Evolutionary conservation across 176 grass and related monocot genomes (phyloP), one percentile per base, ranked within the genome.

Genomic region (Aegilops longissima): DNA sequence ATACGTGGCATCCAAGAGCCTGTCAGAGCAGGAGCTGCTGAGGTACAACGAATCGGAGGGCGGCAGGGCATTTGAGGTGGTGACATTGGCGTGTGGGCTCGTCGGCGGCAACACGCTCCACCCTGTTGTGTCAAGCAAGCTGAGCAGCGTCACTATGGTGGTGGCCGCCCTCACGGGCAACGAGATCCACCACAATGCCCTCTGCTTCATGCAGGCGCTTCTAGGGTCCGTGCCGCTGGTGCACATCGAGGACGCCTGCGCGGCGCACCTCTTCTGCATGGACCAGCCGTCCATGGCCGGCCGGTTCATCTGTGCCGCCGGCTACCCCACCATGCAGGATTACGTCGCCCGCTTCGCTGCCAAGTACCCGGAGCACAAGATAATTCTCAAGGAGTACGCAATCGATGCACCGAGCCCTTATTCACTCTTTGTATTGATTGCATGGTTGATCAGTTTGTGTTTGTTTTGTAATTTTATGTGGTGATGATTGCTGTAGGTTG

Each of bases 231-330:
- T 92, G 87, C 92, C 92, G 5, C 21, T 94, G 54, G 84, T 56
- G 64, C 90, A 94, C 81, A 31, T 97, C 10, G 94, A 94, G 0
- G 94, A 97, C 74, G 61, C 83, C 62, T 92, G 88, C 42, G 86
- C 92, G 62, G 94, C 92, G 2, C 92, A 94, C 72, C 20, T 80
- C 16, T 97, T 97, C 74, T 92, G 92, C 82, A 91, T 91, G 83
- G 89, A 96, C 1, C 78, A 35, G 34, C 18, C 78, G 12, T 62
- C 82, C 78, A 91, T 96, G 77, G 82, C 84, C 4, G 94, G 94
- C 40, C 86, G 94, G 5, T 96, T 93, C 80, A 63, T 96, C 39
- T 91, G 91, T 9, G 85, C 78, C 44, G 78, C 47, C 20, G 87
- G 77, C 1, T 91, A 77, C 83, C 89, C 91, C 21, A 49, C 9